These are phyloP conservation scores for Epichloe bromicola DNA, from an alignment of 2,329 filamentous ascomycete genomes.

Conservation along the genomic window DNA sequence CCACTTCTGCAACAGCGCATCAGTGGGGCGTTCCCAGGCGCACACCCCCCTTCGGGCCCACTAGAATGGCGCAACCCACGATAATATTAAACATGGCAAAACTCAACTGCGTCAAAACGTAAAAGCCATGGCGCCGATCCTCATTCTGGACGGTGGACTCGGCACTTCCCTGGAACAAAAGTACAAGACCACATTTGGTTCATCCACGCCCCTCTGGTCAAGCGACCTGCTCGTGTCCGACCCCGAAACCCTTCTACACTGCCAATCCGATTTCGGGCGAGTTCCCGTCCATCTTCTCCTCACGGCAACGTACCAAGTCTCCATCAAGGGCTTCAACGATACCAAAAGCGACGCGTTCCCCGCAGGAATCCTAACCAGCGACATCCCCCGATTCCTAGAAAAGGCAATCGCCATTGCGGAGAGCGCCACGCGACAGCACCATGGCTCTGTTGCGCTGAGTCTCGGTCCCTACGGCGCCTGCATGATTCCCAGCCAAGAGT, in stretches of 20 bases:
- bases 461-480: constrained; percentile 55
- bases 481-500: constrained; percentile 54
- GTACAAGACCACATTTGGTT: constrained; percentile 38
- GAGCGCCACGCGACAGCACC: constrained; percentile 18
- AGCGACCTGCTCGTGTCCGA: constrained; percentile 49
- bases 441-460: constrained; percentile 38
- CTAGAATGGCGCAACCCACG: too few species aligned
- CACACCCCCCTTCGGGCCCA: too few species aligned
- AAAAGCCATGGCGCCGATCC: constrained; percentile 4
- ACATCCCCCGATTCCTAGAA: constrained; percentile 30
- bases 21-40: too few species aligned
- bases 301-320: constrained; percentile 56
- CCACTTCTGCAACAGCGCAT: too few species aligned
- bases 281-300: constrained; percentile 50
- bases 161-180: constrained; percentile 52
- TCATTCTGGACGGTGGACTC: constrained; percentile 52
- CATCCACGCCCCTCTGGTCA: constrained; percentile 50
- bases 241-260: constrained; percentile 35
- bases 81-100: too few species aligned
- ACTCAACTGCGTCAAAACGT: too few species aligned
- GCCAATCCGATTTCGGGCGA: constrained; percentile 41
- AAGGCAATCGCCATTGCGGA: constrained; percentile 30
- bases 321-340: constrained; percentile 38
- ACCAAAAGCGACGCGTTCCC: constrained; percentile 32
- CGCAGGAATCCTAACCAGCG: constrained; percentile 26